These are phyloP conservation scores for Fonsecaea pedrosoi DNA, from an alignment of 2,329 filamentous ascomycete species.

Conservation along the genomic window DNA sequence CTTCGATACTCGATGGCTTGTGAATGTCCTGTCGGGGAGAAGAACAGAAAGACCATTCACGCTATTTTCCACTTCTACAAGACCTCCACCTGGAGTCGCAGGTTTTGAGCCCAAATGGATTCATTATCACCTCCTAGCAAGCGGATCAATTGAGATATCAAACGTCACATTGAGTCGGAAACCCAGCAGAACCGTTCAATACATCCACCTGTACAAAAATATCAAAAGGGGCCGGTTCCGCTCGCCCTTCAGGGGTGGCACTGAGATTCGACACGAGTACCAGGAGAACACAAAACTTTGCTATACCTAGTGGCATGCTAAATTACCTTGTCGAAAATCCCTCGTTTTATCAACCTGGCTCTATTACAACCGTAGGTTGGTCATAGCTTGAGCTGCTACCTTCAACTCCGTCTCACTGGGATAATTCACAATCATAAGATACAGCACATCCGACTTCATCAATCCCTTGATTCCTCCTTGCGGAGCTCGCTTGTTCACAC, in stretches of 20 bases:
- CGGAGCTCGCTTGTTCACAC: constrained; percentile 10
- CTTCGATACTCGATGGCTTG: no score
- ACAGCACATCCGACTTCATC: constrained; percentile 23
- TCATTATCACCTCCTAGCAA: no score
- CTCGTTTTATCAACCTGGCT: not conserved
- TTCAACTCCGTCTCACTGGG: constrained; percentile 22
- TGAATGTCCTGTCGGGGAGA: no score
- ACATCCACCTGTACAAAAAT: no score
- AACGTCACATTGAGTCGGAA: no score
- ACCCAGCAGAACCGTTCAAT: no score
- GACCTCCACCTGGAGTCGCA: no score
- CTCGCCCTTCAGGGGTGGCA: not conserved
- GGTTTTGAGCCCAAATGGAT: no score
- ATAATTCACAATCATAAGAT: constrained; percentile 28
- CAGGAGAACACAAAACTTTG: not conserved
- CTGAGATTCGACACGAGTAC: not conserved
- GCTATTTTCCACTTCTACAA: no score
- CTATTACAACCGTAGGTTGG: not conserved
- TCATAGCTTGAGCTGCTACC: constrained; percentile 9
- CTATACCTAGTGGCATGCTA: not conserved
- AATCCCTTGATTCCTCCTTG: constrained; percentile 24
- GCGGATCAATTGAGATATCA: no score
- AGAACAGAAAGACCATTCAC: no score
- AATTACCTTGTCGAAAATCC: not conserved
- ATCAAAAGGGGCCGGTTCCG: no score